Conservation (phyloP, 1,139 yeast genomes). For the Schizosaccharomyces versatilis region DNA sequence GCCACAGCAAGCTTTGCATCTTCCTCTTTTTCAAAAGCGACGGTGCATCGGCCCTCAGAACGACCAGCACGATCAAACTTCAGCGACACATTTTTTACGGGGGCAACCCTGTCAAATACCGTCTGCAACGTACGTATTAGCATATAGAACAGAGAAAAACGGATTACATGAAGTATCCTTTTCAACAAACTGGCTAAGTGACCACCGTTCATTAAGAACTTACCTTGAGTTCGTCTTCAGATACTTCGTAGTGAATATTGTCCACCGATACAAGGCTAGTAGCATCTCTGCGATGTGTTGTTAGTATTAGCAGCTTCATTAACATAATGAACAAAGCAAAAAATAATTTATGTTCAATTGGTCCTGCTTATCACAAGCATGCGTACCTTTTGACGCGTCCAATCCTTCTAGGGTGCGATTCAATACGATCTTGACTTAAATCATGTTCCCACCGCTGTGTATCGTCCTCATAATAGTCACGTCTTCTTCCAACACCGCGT, state of each 20-base stretch:
- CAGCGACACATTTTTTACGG: not conserved
- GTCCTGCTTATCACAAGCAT: too few relatives aligned
- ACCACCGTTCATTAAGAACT: not conserved
- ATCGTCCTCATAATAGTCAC: too few relatives aligned
- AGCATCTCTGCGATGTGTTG: not conserved
- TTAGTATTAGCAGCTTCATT: not conserved
- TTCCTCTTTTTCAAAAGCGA: not conserved
- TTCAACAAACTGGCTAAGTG: too few relatives aligned
- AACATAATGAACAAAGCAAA: not conserved
- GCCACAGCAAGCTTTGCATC: not conserved
- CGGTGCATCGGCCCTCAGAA: not conserved
- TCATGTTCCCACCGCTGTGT: not conserved
- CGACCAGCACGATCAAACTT: constrained; percentile 1
- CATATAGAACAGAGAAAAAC: too few relatives aligned
- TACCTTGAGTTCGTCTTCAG: not conserved
- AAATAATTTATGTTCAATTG: not conserved
- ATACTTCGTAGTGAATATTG: not conserved
- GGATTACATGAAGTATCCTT: too few relatives aligned
- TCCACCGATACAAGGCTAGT: not conserved
- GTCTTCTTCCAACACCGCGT: too few relatives aligned
- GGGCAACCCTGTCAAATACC: too few relatives aligned
- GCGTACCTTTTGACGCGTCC: not conserved
- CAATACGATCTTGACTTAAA: not conserved
- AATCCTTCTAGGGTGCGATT: not conserved
- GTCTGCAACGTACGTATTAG: too few relatives aligned